Percentiles rank a stretch among this genome's conserved stretches.
These are phyloP conservation scores for Leucocoprinus sp. DNA, from an alignment of 768 basidiomycete species.

Conservation along the genomic window DNA sequence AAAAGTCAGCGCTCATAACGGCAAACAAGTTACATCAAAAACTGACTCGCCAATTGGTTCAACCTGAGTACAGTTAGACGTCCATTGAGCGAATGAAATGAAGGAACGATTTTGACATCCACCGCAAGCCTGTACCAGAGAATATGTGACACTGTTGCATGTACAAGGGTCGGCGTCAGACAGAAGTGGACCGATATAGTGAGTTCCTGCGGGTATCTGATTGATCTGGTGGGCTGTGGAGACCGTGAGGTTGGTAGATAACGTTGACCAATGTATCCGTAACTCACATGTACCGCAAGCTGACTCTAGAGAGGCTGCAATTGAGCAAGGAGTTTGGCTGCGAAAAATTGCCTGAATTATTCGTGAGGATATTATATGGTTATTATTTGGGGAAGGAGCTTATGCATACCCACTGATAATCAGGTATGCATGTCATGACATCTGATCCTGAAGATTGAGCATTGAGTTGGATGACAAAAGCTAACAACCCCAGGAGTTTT, in stretches of 20 bases:
- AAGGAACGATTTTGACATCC: constrained; percentile 44
- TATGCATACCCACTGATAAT: constrained; percentile 29
- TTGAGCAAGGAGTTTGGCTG: constrained; percentile 40
- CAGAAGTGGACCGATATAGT: constrained; percentile 36
- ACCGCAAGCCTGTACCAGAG: constrained; percentile 49
- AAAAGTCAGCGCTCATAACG: background rate
- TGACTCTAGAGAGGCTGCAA: constrained; percentile 40
- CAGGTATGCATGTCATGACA: constrained; percentile 27
- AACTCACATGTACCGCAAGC: constrained; percentile 23
- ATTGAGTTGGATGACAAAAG: constrained; percentile 14
- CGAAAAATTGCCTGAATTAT: constrained; percentile 25
- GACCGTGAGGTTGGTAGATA: background rate
- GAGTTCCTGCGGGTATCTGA: constrained; percentile 26
- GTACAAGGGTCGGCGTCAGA: constrained; percentile 31
- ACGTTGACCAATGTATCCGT: background rate
- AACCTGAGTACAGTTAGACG: constrained; percentile 25
- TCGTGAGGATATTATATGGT: background rate
- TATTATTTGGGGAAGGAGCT: background rate
- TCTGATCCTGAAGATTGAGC: constrained; percentile 31
- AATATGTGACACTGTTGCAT: constrained; percentile 55
- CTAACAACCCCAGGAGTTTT: constrained; percentile 12
- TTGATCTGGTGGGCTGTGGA: constrained; percentile 30
- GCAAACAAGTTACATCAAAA: background rate
- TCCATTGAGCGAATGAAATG: constrained; percentile 31
- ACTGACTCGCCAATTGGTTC: constrained; percentile 16